Conservation (phyloP, 139 green algal genomes). For the Deuterostichococcus epilithicus region DNA sequence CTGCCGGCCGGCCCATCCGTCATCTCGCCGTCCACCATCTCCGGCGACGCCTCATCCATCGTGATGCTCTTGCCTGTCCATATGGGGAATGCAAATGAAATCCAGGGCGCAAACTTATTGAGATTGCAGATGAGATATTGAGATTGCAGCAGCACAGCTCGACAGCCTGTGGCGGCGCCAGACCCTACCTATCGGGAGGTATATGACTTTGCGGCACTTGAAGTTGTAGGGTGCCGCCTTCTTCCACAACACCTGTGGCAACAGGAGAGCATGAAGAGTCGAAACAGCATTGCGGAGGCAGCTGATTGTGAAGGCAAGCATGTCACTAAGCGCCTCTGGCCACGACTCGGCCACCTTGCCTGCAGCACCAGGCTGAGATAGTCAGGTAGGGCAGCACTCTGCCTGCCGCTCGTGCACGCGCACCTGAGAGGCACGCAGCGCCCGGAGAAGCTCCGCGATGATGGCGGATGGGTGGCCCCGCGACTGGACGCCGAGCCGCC, state of each 20-base stretch:
- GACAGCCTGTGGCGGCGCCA: background rate
- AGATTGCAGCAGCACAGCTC: too few relatives aligned
- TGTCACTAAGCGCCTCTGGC: too few relatives aligned
- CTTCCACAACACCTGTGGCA: conserved; percentile 78
- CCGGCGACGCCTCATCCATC: conserved; percentile 9
- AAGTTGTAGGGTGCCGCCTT: conserved; percentile 88
- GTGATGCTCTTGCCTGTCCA: background rate
- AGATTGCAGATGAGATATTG: too few relatives aligned
- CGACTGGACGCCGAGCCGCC: conserved; percentile 73
- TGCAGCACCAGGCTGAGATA: too few relatives aligned
- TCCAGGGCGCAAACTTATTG: too few relatives aligned
- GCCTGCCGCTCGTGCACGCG: too few relatives aligned
- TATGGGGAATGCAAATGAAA: too few relatives aligned
- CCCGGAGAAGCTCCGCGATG: conserved; percentile 76
- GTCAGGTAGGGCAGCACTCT: too few relatives aligned
- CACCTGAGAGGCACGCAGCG: conserved; percentile 25
- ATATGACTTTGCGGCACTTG: conserved; percentile 77
- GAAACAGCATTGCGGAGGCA: too few relatives aligned
- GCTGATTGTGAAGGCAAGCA: too few relatives aligned
- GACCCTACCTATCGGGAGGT: background rate
- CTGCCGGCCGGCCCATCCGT: background rate
- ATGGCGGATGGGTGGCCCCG: conserved; percentile 74
- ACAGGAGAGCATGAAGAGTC: too few relatives aligned
- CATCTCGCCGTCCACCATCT: background rate
- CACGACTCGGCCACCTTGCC: too few relatives aligned